Evolutionary conservation across 805 yeast genomes (phyloP), one percentile per base, ranked within the genome.

Genomic region (Naumovozyma dairenensis): DNA sequence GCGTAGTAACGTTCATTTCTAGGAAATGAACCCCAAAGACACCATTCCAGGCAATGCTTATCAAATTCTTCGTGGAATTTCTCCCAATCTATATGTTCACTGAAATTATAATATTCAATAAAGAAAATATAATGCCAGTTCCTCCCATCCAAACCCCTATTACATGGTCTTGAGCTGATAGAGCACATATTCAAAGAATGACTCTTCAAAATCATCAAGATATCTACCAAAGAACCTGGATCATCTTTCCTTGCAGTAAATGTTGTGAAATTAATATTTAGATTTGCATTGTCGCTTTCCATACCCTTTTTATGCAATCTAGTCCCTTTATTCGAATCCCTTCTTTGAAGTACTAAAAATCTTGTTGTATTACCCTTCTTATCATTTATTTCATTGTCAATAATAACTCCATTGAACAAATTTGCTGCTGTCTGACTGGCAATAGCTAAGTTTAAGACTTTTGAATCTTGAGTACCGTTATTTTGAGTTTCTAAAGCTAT

Each of bases 101-200:
- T 62, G 26, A 49, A 52, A 16, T 52, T 48, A 15, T 44, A 40
- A 32, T 62, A 71, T 49, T 86, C 96, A 8, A 81, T 71, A 48
- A 81, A 85, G 58, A 83, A 86, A 3, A 80, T 75, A 48, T 85
- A 83, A 42, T 78, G 78, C 96, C 96, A 86, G 21, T 58, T 58
- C 19, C 54, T 46, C 7, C 36, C 37, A 6, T 31, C 31, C 10
- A 31, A 21, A 2, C 35, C 39, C 15, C 32, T 32, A 30, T 33
- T 41, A 4, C 82, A 73, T 0, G 96, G 96, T 45, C 96, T 66
- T 3, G 94, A 79, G 25, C 75, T 72, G 32, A 86, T 82, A 5
- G 81, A 67, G 4, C 77, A 72, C 61, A 86, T 62, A 49, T 80
- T 82, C 37, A 85, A 60, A 15, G 67, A 61, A 45, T 72, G 61